Percentiles rank a stretch among this genome's conserved stretches.
Conservation (phyloP, 78 protist genomes). For the Dictyostelium citrinum region DNA sequence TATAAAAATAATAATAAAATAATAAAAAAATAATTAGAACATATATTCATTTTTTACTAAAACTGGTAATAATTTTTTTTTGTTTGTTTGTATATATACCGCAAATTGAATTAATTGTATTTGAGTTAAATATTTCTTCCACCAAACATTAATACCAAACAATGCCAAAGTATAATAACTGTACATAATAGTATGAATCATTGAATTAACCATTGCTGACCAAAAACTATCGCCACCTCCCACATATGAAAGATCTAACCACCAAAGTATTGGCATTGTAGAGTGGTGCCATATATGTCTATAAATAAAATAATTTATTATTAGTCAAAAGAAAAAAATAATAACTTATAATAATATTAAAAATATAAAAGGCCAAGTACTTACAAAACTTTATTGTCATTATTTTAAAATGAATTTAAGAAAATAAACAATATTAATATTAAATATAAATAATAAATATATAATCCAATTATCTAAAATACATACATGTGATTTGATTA, state of each 20-base stretch:
- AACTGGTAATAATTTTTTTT: too few species aligned
- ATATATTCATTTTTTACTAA: too few species aligned
- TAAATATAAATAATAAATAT: too few species aligned
- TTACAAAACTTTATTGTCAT: too few species aligned
- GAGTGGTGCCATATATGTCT: constrained; percentile 79
- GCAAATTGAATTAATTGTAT: constrained; percentile 76
- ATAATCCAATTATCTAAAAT: not conserved
- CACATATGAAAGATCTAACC: constrained; percentile 19
- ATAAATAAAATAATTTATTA: too few species aligned
- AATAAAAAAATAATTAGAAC: too few species aligned
- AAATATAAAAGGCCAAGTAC: too few species aligned
- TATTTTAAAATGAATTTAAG: too few species aligned
- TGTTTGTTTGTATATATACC: not conserved
- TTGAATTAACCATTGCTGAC: constrained; percentile 70
- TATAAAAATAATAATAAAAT: too few species aligned
- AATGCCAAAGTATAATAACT: constrained; percentile 70
- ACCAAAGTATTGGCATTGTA: constrained; percentile 65
- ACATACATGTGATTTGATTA: constrained; percentile 54
- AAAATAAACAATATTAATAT: too few species aligned
- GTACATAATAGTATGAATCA: constrained; percentile 77
- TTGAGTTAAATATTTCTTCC: constrained; percentile 83
- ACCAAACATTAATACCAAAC: constrained; percentile 38
- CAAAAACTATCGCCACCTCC: constrained; percentile 80
- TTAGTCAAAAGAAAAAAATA: not conserved
- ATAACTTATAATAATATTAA: too few species aligned